Evolutionary conservation across 306 rosid genomes (phyloP).

Genomic region (Pueraria montana): DNA sequence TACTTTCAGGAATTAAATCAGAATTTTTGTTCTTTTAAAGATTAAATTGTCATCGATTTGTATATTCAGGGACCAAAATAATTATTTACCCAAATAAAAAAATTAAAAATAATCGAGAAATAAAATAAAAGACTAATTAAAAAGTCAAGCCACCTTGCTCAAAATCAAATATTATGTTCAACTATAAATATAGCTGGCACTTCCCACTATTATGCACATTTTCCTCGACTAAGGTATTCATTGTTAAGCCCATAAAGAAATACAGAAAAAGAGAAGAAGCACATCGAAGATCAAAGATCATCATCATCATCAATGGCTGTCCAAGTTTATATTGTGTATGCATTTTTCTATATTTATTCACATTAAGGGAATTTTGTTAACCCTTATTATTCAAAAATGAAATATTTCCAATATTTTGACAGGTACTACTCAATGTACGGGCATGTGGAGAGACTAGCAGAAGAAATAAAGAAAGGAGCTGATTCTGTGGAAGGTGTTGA

Average conservation of each 20-base stretch:
- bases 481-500: slow-evolving; percentile 82
- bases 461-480: slow-evolving; percentile 78
- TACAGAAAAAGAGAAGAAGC: not conserved
- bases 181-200: slow-evolving; percentile 49
- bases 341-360: not conserved
- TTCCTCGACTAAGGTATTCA: not conserved
- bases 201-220: not conserved
- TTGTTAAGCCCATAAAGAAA: not conserved
- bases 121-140: not conserved
- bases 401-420: slow-evolving; percentile 32
- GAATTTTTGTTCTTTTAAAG: too few species aligned
- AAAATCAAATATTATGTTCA: slow-evolving; percentile 4
- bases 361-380: not conserved
- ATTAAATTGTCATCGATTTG: too few species aligned
- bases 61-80: too few species aligned
- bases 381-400: not conserved
- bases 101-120: too few species aligned
- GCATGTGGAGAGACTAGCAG: slow-evolving; percentile 78
- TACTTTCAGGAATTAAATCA: too few species aligned
- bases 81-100: too few species aligned
- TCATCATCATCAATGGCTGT: slow-evolving; percentile 64
- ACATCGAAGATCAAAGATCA: slow-evolving; percentile 14
- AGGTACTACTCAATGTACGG: slow-evolving; percentile 87
- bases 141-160: slow-evolving; percentile 3
- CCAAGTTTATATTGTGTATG: slow-evolving; percentile 83